Evolutionary conservation across 2,329 filamentous ascomycete genomes (phyloP), one percentile per base, ranked within the genome.

Genomic region (Alternaria longipes): DNA sequence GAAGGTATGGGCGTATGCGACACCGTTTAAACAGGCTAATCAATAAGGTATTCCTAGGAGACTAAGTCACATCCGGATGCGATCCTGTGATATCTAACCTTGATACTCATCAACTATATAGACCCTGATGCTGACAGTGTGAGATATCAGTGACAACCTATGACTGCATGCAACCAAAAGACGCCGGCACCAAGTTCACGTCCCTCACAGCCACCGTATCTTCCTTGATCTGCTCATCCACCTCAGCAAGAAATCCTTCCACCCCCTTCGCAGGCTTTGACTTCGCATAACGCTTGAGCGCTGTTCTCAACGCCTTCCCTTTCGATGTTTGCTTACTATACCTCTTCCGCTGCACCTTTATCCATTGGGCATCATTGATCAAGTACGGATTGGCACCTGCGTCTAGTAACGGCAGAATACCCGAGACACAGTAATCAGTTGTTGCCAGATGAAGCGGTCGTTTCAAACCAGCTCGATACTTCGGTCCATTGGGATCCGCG

Each of bases 1-100:
- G 1, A 62, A 50, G 54, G 12, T 72, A 24, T 74, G 70, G 69
- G 59, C 41, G n/a, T 36, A 60, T 26, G 70, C 69, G 4, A 53
- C 16, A 5, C 20, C 40, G n/a, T 3, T 60, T 6, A 52, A 30
- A 16, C 64, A 64, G 12, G 61, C 64, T 4, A 56, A 56, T 22
- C 54, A 62, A 52, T 51, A 20, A 16, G 32, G 47, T 20, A 1
- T 16, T 16, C 26, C 16, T 8, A 14, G 32, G 6, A 4, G 32
- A 34, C n/a, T 11, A 6, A n/a, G 9, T 40, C 8, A 18, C 36
- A 18, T n/a, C 6, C 8, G 8, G 3, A 7, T 14, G n/a, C 2
- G 1, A 14, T 5, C 5, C 12, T 34, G 5, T 12, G n/a, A 40
- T 20, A 20, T 18, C n/a, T 20, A n/a, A 11, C 11, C 8, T 40